phyloP scores from a whole-genome alignment of 306 rosid genomes.

The Rosa chinensis region DNA sequence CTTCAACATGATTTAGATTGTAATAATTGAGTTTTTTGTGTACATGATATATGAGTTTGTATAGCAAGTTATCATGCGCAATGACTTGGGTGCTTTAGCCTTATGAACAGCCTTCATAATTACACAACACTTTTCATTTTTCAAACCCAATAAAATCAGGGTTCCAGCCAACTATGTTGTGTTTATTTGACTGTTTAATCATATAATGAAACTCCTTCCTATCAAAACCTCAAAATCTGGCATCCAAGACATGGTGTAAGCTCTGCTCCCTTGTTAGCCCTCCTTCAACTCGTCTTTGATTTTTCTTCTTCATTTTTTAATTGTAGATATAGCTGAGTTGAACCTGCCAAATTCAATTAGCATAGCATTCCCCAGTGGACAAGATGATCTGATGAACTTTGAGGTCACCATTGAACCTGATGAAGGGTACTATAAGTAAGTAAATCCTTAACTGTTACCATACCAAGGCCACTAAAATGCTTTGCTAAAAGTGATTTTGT shows the following conservation, averaged over 20 bases:
- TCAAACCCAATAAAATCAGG: neutral
- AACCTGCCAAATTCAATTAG: constrained; percentile 38
- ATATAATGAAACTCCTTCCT: too few relatives aligned
- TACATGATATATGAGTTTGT: neutral
- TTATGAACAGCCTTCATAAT: neutral
- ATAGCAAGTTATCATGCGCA: neutral
- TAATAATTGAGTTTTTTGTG: neutral
- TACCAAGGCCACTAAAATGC: neutral
- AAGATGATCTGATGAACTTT: constrained; percentile 45
- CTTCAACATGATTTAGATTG: neutral
- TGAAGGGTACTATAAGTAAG: constrained; percentile 45
- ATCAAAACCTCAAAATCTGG: neutral
- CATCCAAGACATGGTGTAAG: neutral
- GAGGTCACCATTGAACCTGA: constrained; percentile 42
- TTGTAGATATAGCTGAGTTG: constrained; percentile 43
- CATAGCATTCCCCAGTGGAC: constrained; percentile 41
- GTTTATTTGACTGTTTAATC: too few relatives aligned
- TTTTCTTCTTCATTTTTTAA: neutral
- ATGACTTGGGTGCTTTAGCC: neutral
- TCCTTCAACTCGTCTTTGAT: neutral
- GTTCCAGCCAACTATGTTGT: neutral
- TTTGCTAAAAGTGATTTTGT: neutral
- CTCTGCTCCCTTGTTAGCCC: neutral
- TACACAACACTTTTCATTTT: neutral
- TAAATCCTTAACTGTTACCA: neutral